Base-by-base conservation (phyloP, 208 protist species). In the Tritrichomonas musculus region DNA sequence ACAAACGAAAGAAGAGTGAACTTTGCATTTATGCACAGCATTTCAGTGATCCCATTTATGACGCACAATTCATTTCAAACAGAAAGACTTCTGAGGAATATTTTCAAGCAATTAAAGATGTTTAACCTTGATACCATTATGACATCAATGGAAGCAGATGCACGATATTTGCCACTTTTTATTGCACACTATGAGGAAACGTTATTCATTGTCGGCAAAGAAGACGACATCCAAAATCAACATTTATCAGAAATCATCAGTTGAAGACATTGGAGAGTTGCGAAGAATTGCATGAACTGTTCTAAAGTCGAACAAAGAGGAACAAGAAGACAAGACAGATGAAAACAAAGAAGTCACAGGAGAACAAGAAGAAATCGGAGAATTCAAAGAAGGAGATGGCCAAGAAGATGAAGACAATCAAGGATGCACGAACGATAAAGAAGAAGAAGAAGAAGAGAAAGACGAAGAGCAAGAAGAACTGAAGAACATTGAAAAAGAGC, bases 241-340 rank as follows among this genome's bases (percentile, higher is more conserved):
- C n/a, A 88, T 88, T 1, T 88, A 88, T 60, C 77, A 88, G 22
- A 88, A 88, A 57, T 88, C 77, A 39, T 57, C 47, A 53, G n/a
- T 47, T 57, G 44, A 44, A 60, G 77, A 88, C 57, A 33, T 88
- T 1, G 77, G 57, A 57, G 77, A 88, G 57, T n/a, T 88, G 0
- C 13, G 14, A 33, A 53, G 39, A 17, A 47, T 88, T 60, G 47
- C 57, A 39, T 39, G 27, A 20, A 88, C 33, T 27, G 47, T 88
- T 39, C 17, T 88, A 22, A 20, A 88, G 72, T 9, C 36, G 0
- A 96, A 96, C 0, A 92, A n/a, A n/a, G n/a, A n/a, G n/a, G n/a
- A n/a, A n/a, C n/a, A n/a, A n/a, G n/a, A n/a, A n/a, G n/a, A n/a
- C n/a, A n/a, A n/a, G n/a, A n/a, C n/a, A n/a, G n/a, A n/a, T n/a